Evolutionary conservation across 2,329 filamentous ascomycete species (phyloP).

Genomic region (Simplicillium sp.): DNA sequence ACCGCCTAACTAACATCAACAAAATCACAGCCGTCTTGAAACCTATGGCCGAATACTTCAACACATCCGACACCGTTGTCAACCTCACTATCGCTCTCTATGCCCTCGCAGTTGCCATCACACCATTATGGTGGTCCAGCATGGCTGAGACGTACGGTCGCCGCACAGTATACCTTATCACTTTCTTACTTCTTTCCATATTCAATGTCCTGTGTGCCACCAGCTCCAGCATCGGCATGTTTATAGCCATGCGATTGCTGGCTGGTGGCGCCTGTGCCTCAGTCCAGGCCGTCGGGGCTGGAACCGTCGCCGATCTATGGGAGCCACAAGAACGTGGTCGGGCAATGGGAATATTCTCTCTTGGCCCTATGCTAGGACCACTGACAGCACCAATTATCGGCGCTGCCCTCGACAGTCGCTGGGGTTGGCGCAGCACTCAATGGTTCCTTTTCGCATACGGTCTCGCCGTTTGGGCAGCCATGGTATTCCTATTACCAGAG

Average conservation of each 20-base stretch:
- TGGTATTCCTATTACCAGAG: slow-evolving; percentile 51
- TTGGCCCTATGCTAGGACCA: slow-evolving; percentile 63
- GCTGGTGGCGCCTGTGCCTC: slow-evolving; percentile 64
- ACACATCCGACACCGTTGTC: slow-evolving; percentile 3
- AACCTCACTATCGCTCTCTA: slow-evolving; percentile 5
- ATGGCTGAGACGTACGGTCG: slow-evolving; percentile 63
- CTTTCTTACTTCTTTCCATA: slow-evolving; percentile 56
- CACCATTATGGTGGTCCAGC: slow-evolving; percentile 70
- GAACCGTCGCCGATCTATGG: slow-evolving; percentile 40
- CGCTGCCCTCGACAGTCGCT: slow-evolving; percentile 52
- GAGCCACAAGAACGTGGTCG: slow-evolving; percentile 55
- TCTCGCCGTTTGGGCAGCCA: slow-evolving; percentile 37
- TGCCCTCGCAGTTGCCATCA: slow-evolving; percentile 67
- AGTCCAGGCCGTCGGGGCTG: slow-evolving; percentile 2
- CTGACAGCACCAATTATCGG: slow-evolving; percentile 64
- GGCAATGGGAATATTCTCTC: slow-evolving; percentile 69
- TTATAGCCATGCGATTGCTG: slow-evolving; percentile 62
- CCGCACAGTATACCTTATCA: slow-evolving; percentile 60
- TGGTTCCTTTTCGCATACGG: slow-evolving; percentile 66
- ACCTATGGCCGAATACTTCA: neutral
- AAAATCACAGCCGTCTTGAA: too few relatives aligned
- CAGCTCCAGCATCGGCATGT: slow-evolving; percentile 57
- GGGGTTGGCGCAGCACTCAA: slow-evolving; percentile 62
- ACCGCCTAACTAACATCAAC: too few relatives aligned
- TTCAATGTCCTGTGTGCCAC: slow-evolving; percentile 58